Base-by-base conservation (phyloP, 768 basidiomycete species). In the Sistotremastrum niveocremeum region DNA sequence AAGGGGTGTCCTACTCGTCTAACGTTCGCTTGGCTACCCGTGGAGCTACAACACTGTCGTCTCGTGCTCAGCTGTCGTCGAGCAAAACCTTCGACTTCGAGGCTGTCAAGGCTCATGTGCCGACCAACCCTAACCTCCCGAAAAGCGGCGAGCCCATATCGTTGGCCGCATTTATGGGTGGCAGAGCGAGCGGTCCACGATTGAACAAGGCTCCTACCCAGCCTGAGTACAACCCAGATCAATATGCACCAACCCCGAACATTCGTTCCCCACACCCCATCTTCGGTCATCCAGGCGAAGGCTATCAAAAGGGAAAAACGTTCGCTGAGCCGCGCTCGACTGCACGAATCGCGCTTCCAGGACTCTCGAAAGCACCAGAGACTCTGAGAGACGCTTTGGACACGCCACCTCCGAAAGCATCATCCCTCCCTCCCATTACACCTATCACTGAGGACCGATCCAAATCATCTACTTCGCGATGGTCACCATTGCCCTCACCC, bases 91-190 rank as follows among this genome's bases (percentile, higher is more conserved):
- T 20, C 20, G 20, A 20, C 20, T 20, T 20, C 20, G 20, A 20
- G 20, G 20, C 20, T 20, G 20, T 20, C 20, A 20, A 20, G 20
- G 20, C 20, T 20, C 20, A 20, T 20, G 20, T 20, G 20, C 20
- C 20, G 20, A 20, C 20, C 20, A 20, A 20, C 20, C 20, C 20
- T 20, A 20, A 20, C 20, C 20, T 20, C 20, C 20, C 20, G 20
- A 20, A 20, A 20, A 20, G 20, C 20, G 20, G 20, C 20, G 66
- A 72, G 37, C 66, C 77, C 7, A 77, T 82, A 6, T 89, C 86
- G 2, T 70, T 88, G 30, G 85, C 86, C 0, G 73, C 80, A 2
- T 85, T 88, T 58, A 88, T 88, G 52, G 86, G 86, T 35, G 84
- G 86, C 5, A 74, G 69, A 30, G 84, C 79, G 9, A 72, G 76